phyloP scores from a whole-genome alignment of 192 early-diverging fungal species.

The Helicostylum pulchrum region DNA sequence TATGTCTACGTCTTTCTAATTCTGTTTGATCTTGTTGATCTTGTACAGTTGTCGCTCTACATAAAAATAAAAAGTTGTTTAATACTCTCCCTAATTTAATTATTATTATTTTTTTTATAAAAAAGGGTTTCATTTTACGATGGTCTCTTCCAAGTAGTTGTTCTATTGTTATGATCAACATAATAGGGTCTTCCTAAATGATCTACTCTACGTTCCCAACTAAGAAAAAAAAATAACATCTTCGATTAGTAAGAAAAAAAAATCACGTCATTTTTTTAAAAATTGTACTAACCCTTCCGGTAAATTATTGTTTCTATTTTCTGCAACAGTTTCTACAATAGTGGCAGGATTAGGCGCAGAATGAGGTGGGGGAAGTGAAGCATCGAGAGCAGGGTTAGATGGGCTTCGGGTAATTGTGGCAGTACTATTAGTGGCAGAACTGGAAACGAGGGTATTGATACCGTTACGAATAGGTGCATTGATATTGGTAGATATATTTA shows the following conservation, averaged over 20 bases:
- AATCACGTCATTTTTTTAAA: constrained; percentile 62
- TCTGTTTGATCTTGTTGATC: constrained; percentile 59
- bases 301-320: constrained; percentile 6
- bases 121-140: constrained; percentile 18
- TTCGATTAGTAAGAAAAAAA: constrained; percentile 36
- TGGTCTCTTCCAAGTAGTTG: constrained; percentile 88
- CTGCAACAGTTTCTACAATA: not conserved
- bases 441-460: constrained; percentile 24
- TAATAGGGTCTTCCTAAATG: constrained; percentile 93
- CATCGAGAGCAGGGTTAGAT: not conserved
- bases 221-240: constrained; percentile 61
- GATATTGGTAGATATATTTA: constrained; percentile 67
- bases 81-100: not conserved
- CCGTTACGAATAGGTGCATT: constrained; percentile 43
- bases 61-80: not conserved
- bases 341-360: too few species aligned
- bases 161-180: constrained; percentile 96
- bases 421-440: not conserved
- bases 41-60: constrained; percentile 30
- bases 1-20: constrained; percentile 72
- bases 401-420: not conserved
- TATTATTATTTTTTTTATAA: not conserved
- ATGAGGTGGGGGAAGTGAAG: not conserved
- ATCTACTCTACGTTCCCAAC: constrained; percentile 96
- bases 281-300: constrained; percentile 12